These are phyloP conservation scores for Prunus mume DNA, from an alignment of 306 rosid species.

Conservation along the genomic window DNA sequence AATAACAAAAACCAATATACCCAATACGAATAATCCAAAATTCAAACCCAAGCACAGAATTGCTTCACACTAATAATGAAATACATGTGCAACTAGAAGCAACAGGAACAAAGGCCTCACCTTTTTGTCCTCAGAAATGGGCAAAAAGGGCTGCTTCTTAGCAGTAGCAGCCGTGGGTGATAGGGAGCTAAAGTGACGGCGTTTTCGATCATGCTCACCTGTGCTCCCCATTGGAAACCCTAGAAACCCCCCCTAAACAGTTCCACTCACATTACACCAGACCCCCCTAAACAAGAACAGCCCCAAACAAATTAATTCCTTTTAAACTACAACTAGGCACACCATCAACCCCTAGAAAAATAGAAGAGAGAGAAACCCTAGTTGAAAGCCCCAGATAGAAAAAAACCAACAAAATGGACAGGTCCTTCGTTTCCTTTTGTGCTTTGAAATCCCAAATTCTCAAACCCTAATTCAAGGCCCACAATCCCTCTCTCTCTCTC, in stretches of 20 bases:
- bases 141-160: conserved; percentile 68
- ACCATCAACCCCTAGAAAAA: conserved; percentile 2
- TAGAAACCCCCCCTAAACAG: conserved; percentile 33
- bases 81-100: conserved; percentile 9
- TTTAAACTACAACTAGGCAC: conserved; percentile 1
- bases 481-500: conserved; percentile 4
- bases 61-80: conserved; percentile 9
- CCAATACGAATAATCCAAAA: background rate
- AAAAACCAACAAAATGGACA: background rate
- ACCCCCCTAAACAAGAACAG: conserved; percentile 17
- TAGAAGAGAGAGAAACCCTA: conserved; percentile 44
- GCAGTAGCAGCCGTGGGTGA: conserved; percentile 71
- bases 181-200: conserved; percentile 85
- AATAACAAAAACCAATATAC: background rate
- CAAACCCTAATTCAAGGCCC: conserved; percentile 17
- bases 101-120: conserved; percentile 30
- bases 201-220: conserved; percentile 81
- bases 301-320: conserved; percentile 22
- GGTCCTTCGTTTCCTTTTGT: background rate
- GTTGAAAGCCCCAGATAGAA: conserved; percentile 28
- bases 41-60: background rate
- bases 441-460: conserved; percentile 12
- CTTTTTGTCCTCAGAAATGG: conserved; percentile 85
- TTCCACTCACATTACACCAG: conserved; percentile 49
- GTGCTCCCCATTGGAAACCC: conserved; percentile 95